phyloP scores from a whole-genome alignment of 805 yeast genomes.

The Candida maris region DNA sequence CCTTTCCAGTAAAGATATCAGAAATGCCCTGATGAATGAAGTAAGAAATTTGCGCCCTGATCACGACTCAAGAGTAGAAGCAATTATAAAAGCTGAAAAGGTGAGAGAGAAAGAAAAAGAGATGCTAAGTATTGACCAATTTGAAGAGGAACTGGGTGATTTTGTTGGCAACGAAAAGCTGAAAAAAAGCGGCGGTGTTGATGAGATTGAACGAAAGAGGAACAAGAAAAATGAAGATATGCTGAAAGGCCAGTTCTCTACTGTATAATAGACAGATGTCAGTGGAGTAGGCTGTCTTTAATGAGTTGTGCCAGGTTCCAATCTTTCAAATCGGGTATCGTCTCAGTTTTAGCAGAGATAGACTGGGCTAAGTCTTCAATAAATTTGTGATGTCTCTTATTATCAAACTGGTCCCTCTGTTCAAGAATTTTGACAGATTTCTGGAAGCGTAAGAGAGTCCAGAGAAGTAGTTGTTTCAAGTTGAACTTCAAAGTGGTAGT shows the following conservation, averaged over 20 bases:
- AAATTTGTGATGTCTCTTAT: not conserved
- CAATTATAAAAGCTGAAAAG: conserved; percentile 83
- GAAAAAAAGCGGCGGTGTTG: conserved; percentile 84
- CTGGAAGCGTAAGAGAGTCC: conserved; percentile 16
- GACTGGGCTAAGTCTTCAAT: not conserved
- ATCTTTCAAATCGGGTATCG: not conserved
- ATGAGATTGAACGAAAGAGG: conserved; percentile 73
- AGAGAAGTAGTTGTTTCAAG: conserved; percentile 11
- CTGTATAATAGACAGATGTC: conserved; percentile 1
- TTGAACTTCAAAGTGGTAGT: conserved; percentile 20
- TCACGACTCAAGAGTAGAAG: conserved; percentile 81
- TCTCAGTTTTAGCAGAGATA: not conserved
- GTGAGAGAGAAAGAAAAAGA: conserved; percentile 68
- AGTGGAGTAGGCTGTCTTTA: not conserved
- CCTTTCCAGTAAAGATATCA: conserved; percentile 50
- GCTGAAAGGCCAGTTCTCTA: conserved; percentile 48
- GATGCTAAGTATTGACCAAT: conserved; percentile 53
- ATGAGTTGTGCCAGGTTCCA: conserved; percentile 1
- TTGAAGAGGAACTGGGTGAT: conserved; percentile 79
- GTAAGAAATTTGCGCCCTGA: conserved; percentile 78
- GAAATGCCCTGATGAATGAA: conserved; percentile 77
- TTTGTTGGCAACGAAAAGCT: conserved; percentile 77
- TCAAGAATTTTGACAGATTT: conserved; percentile 16
- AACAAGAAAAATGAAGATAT: conserved; percentile 67
- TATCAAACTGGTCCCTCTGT: conserved; percentile 7